phyloP scores from a whole-genome alignment of 2,329 filamentous ascomycete species.

The Clonostachys sp. region DNA sequence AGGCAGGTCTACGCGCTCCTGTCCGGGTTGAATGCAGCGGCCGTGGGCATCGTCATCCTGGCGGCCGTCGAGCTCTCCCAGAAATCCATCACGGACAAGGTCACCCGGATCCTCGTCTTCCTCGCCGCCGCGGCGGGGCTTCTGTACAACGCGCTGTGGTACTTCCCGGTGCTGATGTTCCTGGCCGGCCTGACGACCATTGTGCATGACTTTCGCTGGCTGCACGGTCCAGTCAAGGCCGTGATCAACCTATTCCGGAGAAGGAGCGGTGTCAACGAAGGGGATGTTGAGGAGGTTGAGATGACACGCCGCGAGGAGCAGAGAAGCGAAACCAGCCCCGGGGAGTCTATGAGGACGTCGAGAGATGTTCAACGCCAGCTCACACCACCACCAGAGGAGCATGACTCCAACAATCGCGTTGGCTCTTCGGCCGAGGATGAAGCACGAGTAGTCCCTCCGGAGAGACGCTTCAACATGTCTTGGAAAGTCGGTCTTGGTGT shows the following conservation, averaged over 20 bases:
- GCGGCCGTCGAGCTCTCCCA: slow-evolving; percentile 64
- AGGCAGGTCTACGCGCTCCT: slow-evolving; percentile 62
- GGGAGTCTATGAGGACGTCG: background rate
- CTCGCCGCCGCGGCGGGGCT: slow-evolving; percentile 59
- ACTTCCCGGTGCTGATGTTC: slow-evolving; percentile 63
- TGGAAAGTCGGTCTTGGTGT: slow-evolving; percentile 37
- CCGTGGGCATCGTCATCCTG: slow-evolving; percentile 67
- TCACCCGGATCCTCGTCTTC: slow-evolving; percentile 62
- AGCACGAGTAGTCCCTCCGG: slow-evolving; percentile 22
- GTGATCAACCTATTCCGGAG: slow-evolving; percentile 2
- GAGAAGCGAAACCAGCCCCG: background rate
- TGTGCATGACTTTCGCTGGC: slow-evolving; percentile 4
- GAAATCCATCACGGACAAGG: slow-evolving; percentile 61
- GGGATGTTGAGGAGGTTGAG: background rate
- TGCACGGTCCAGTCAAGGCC: slow-evolving; percentile 3
- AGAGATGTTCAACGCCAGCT: background rate
- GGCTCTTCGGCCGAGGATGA: slow-evolving; percentile 3
- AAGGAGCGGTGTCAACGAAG: background rate
- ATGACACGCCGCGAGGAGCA: background rate
- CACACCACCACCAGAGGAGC: background rate
- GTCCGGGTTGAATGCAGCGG: slow-evolving; percentile 67
- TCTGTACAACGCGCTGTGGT: slow-evolving; percentile 71
- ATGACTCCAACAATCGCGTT: background rate
- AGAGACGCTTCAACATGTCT: slow-evolving; percentile 29
- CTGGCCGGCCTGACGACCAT: slow-evolving; percentile 37